Base-by-base conservation (phyloP, 257 asterid species). In the Plectranthus barbatus region DNA sequence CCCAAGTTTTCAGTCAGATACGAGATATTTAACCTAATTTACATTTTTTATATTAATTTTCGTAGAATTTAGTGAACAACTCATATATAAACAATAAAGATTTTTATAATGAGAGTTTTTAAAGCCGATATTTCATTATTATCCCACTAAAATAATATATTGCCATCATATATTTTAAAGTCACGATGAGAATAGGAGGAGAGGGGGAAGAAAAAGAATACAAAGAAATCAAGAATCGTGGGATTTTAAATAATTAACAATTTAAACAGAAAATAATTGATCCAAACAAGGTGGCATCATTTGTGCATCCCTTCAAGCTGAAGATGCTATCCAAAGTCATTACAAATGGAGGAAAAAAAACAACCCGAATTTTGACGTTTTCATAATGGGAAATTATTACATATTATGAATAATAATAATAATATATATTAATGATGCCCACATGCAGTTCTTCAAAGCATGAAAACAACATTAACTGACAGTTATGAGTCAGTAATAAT, bases 401-500 rank as follows among this genome's bases (percentile, higher is more conserved):
- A n/a, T n/a, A n/a, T n/a, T n/a, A n/a, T n/a, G n/a, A n/a, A n/a
- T n/a, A n/a, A n/a, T n/a, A n/a, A n/a, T n/a, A n/a, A n/a, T n/a
- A n/a, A n/a, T n/a, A n/a, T n/a, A n/a, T 31, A 72, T 49, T 66
- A 33, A 72, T 65, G 8, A 58, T 19, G 52, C 50, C 39, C 68
- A 65, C 68, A 41, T 66, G 72, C 47, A 59, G 47, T 31, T 53
- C 57, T 31, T 71, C 6, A 64, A 50, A 51, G 66, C 61, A n/a
- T 40, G 75, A 54, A 54, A 70, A 59, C 56, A 58, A 65, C 69
- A 37, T 53, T 29, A 66, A 66, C 51, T 53, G 50, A 37, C 31
- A 31, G 51, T 31, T 23, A 40, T 37, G 39, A 58, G 8, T 47
- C 45, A 5, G 13, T 44, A 62, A 21, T 62, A 55, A 62, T 39